Evolutionary conservation across 371 early-diverging fungal genomes (phyloP).

Genomic region (Nosema muscidifuracis): DNA sequence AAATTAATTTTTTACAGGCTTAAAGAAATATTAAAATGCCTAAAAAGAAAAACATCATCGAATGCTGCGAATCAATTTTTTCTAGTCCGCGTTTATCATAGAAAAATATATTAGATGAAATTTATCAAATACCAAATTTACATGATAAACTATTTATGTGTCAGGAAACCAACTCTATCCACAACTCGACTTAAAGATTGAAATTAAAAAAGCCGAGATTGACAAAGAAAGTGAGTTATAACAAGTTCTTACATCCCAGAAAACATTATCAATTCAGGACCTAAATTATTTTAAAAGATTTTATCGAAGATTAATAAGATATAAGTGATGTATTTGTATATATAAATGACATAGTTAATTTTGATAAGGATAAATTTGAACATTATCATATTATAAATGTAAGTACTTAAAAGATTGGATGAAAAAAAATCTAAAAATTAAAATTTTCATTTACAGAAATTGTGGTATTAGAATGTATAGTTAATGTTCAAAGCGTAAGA

Average conservation of each 20-base stretch:
- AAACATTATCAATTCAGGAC: conserved; percentile 1
- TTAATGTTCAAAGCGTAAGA: neutral
- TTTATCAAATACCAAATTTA: neutral
- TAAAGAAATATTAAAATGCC: neutral
- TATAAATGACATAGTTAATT: neutral
- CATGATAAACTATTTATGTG: neutral
- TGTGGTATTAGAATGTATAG: neutral
- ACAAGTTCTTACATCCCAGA: neutral
- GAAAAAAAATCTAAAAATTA: neutral
- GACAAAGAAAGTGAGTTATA: neutral
- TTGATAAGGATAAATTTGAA: neutral
- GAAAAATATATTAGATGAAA: neutral
- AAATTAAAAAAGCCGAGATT: neutral
- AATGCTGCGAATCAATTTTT: neutral
- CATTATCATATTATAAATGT: neutral
- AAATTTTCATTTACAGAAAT: neutral
- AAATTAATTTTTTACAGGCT: neutral
- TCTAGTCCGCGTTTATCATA: conserved; percentile 1
- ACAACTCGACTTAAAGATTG: neutral
- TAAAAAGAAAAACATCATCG: neutral
- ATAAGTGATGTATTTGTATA: neutral
- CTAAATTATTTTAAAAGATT: neutral
- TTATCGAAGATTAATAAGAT: neutral
- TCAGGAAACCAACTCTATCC: neutral
- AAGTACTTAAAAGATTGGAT: neutral